These are phyloP conservation scores for Piper longum DNA, from an alignment of 164 flowering plant species.

Conservation along the genomic window DNA sequence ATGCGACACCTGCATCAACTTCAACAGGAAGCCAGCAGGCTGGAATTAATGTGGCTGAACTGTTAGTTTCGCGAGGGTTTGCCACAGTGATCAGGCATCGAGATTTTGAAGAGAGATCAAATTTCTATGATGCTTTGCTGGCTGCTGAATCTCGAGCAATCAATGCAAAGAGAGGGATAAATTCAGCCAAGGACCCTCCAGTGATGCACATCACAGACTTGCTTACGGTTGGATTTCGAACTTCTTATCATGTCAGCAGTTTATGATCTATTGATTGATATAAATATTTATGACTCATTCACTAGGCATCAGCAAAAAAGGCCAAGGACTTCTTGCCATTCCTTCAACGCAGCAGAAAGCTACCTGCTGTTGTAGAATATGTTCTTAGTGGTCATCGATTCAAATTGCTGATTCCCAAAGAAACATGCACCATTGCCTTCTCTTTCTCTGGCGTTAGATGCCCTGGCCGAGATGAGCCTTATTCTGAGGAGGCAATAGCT, in stretches of 20 bases:
- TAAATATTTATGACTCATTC: background rate
- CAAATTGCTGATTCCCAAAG: slow-evolving; percentile 80
- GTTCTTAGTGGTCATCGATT: slow-evolving; percentile 97
- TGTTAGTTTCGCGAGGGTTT: slow-evolving; percentile 74
- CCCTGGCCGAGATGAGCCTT: slow-evolving; percentile 88
- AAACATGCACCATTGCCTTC: slow-evolving; percentile 93
- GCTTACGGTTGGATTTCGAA: slow-evolving; percentile 34
- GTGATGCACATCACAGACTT: slow-evolving; percentile 77
- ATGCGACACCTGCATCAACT: slow-evolving; percentile 25
- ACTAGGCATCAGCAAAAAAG: slow-evolving; percentile 70
- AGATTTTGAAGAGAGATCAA: slow-evolving; percentile 96
- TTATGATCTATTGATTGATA: background rate
- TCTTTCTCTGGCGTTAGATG: slow-evolving; percentile 95
- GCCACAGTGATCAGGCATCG: slow-evolving; percentile 74
- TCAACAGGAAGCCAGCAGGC: slow-evolving; percentile 31
- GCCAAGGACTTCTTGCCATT: slow-evolving; percentile 84
- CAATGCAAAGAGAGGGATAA: slow-evolving; percentile 71
- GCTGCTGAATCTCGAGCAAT: slow-evolving; percentile 86
- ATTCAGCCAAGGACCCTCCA: slow-evolving; percentile 80
- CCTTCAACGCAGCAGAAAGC: slow-evolving; percentile 62
- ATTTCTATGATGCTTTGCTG: slow-evolving; percentile 76
- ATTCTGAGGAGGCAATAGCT: slow-evolving; percentile 89
- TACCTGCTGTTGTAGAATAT: slow-evolving; percentile 88
- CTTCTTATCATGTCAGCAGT: background rate
- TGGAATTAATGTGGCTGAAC: slow-evolving; percentile 70